These are phyloP conservation scores for Protomyces arabidopsidicola DNA, from an alignment of 1,139 yeast species.

Conservation along the genomic window DNA sequence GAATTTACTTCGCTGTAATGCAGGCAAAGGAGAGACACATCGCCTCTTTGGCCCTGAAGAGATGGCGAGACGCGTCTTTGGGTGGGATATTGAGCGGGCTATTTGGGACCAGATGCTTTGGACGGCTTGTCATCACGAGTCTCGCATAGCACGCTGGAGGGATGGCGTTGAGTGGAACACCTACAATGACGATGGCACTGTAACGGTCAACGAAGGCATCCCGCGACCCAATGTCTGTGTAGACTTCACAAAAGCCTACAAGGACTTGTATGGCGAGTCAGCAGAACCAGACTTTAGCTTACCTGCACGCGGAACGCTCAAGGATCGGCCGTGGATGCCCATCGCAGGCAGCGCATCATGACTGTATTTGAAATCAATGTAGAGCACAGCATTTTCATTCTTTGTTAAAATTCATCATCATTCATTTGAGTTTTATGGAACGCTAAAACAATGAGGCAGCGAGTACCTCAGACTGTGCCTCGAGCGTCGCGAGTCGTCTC, in stretches of 20 bases:
- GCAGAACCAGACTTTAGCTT: neutral
- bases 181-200: neutral
- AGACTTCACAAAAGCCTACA: neutral
- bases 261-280: neutral
- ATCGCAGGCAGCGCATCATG: neutral
- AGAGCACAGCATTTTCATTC: neutral
- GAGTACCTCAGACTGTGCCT: neutral
- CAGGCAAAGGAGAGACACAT: constrained; percentile 11
- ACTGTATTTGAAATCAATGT: neutral
- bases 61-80: neutral
- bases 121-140: constrained; percentile 7
- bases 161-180: neutral
- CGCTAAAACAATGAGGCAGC: no score
- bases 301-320: neutral
- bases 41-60: constrained; percentile 11
- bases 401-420: neutral
- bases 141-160: constrained; percentile 4
- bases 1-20: constrained; percentile 5
- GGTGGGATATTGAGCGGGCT: constrained; percentile 13
- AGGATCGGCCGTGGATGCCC: neutral
- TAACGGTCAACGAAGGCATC: neutral
- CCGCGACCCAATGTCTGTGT: neutral
- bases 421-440: neutral
- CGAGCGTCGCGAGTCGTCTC: neutral
- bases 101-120: constrained; percentile 21